Conservation (phyloP, 805 yeast species). For the Metschnikowia anglica region DNA sequence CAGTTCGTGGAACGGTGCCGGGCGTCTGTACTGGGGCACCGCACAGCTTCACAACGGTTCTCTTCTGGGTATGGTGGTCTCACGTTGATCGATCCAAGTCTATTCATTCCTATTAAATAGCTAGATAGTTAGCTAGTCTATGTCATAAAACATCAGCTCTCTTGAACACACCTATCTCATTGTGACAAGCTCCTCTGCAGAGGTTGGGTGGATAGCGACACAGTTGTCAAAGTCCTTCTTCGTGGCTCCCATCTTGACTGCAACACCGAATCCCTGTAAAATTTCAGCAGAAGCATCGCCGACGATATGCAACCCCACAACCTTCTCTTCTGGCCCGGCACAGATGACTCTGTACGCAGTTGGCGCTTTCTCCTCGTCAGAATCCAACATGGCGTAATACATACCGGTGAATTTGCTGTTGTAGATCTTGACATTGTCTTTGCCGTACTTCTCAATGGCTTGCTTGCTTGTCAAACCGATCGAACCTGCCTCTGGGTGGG, state of each 20-base stretch:
- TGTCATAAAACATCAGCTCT: not conserved
- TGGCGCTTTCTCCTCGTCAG: constrained; percentile 70
- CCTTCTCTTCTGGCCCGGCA: constrained; percentile 82
- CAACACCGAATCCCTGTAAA: constrained; percentile 97
- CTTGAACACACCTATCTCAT: constrained; percentile 36
- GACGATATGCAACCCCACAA: constrained; percentile 90
- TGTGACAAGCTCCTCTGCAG: constrained; percentile 97
- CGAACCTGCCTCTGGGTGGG: constrained; percentile 97
- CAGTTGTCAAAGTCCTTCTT: constrained; percentile 91
- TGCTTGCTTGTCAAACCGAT: constrained; percentile 81
- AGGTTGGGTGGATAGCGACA: constrained; percentile 98
- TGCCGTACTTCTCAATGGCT: constrained; percentile 78
- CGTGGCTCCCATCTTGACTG: constrained; percentile 98
- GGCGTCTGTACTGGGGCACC: not conserved
- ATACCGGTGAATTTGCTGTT: constrained; percentile 81
- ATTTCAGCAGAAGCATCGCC: constrained; percentile 93
- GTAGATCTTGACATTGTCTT: constrained; percentile 77
- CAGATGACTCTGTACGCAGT: constrained; percentile 81
- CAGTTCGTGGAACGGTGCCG: too few relatives aligned
- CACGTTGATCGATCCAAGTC: constrained; percentile 8
- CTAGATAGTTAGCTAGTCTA: constrained; percentile 6
- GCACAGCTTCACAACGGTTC: not conserved
- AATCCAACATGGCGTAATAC: constrained; percentile 82
- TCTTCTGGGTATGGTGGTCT: not conserved
- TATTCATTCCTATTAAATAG: constrained; percentile 1